These are phyloP conservation scores for Schrenkiella parvula DNA, from an alignment of 345 rosid genomes.

Conservation along the genomic window DNA sequence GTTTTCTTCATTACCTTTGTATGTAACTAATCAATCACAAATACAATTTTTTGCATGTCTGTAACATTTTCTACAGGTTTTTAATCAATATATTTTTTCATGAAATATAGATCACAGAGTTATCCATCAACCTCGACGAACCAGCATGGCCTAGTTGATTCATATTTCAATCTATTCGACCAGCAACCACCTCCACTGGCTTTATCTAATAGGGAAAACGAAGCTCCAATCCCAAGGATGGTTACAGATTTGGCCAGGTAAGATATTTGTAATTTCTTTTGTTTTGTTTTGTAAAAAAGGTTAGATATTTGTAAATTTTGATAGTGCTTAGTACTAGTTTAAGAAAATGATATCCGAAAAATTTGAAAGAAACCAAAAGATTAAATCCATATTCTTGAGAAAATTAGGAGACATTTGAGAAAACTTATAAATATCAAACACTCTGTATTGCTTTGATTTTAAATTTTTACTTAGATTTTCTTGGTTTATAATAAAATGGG, in stretches of 20 bases:
- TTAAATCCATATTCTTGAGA: not conserved
- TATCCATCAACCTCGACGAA: not conserved
- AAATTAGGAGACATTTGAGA: not conserved
- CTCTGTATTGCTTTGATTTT: not conserved
- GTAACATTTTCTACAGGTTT: not conserved
- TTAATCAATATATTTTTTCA: not conserved
- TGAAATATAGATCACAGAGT: slow-evolving; percentile 8
- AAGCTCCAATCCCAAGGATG: not conserved
- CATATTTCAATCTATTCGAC: not conserved
- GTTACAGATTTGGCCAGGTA: not conserved
- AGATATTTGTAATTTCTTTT: too few relatives aligned
- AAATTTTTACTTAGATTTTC: not conserved
- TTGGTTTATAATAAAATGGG: not conserved
- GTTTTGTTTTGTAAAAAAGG: too few relatives aligned
- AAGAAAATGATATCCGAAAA: not conserved
- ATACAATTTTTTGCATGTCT: not conserved
- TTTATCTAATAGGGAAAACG: not conserved
- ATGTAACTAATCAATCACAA: not conserved
- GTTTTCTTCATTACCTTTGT: not conserved
- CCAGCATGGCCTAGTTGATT: not conserved
- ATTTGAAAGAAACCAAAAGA: not conserved
- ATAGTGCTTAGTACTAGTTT: not conserved
- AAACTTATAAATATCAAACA: not conserved
- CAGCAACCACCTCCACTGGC: not conserved
- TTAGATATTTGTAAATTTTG: not conserved